Evolutionary conservation across 2,329 filamentous ascomycete species (phyloP).

Genomic region (Ophiognomonia clavigignenti-juglandacearum): DNA sequence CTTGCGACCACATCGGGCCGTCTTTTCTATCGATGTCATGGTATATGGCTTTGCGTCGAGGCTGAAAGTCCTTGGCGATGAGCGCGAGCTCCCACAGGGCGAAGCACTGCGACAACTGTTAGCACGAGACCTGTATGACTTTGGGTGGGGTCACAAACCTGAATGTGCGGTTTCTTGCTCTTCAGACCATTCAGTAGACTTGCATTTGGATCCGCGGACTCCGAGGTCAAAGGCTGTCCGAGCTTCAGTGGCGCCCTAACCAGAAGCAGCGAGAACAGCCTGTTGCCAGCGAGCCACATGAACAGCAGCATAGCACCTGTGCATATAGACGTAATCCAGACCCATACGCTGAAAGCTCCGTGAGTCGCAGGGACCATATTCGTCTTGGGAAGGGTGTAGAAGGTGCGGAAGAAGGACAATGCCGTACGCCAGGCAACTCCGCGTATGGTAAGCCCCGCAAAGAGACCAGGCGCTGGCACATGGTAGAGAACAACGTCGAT

Average conservation of each 20-base stretch:
- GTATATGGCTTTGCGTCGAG: constrained; percentile 77
- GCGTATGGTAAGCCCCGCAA: constrained; percentile 38
- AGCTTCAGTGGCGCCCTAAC: constrained; percentile 79
- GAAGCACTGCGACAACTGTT: constrained; percentile 56
- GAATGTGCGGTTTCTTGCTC: constrained; percentile 73
- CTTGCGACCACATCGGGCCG: constrained; percentile 76
- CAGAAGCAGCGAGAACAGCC: constrained; percentile 75
- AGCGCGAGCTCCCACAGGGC: constrained; percentile 87
- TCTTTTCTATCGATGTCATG: constrained; percentile 80
- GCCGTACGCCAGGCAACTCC: constrained; percentile 63
- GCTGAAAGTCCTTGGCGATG: constrained; percentile 69
- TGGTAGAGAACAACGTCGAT: constrained; percentile 53
- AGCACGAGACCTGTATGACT: constrained; percentile 8
- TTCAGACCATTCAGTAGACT: constrained; percentile 80
- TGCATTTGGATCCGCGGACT: constrained; percentile 87
- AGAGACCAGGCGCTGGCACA: background rate
- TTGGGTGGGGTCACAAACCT: constrained; percentile 39
- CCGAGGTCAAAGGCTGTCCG: constrained; percentile 73
- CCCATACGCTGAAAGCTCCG: constrained; percentile 18
- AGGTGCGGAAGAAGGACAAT: constrained; percentile 63
- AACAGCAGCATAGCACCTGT: constrained; percentile 64
- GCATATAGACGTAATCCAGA: constrained; percentile 41
- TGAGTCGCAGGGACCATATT: constrained; percentile 56
- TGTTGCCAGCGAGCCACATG: constrained; percentile 73
- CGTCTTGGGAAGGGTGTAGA: constrained; percentile 72